A percentile compares a stretch with the other conserved stretches of the same genome.
These are phyloP conservation scores for Chlorella sorokiniana DNA, from an alignment of 139 green algal genomes.

Conservation along the genomic window DNA sequence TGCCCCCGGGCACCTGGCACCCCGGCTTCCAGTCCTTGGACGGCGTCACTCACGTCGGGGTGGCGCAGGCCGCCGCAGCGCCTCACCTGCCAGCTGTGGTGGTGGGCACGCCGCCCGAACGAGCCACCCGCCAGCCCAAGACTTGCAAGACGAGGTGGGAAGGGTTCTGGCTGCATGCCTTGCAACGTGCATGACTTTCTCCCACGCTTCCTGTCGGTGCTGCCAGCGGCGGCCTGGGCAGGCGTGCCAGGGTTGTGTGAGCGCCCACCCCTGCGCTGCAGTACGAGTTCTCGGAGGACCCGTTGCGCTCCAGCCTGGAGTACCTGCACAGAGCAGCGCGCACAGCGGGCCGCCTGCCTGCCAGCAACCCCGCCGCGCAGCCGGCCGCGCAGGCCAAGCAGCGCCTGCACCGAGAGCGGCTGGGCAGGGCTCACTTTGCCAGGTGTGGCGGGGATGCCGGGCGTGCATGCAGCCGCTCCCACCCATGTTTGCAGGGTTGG, in stretches of 20 bases:
- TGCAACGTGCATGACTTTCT: not conserved
- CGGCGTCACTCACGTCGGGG: slow-evolving; percentile 21
- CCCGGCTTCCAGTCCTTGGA: slow-evolving; percentile 6
- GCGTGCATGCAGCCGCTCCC: too few species aligned
- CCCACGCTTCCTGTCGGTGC: not conserved
- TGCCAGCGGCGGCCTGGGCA: not conserved
- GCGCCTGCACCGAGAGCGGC: slow-evolving; percentile 15
- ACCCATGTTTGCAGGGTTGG: too few species aligned
- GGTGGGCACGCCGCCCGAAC: slow-evolving; percentile 1
- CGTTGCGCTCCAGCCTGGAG: slow-evolving; percentile 14
- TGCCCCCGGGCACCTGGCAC: slow-evolving; percentile 29
- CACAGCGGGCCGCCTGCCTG: not conserved
- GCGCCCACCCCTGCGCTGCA: not conserved
- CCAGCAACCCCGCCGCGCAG: not conserved
- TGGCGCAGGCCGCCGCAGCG: not conserved
- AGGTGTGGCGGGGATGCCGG: too few species aligned
- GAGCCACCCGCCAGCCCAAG: not conserved
- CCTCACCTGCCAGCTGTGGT: not conserved
- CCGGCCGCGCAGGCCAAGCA: slow-evolving; percentile 10
- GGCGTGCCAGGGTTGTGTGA: too few species aligned
- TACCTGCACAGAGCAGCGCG: slow-evolving; percentile 21
- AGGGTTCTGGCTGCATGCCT: not conserved
- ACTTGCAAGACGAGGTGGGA: not conserved
- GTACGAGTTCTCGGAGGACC: slow-evolving; percentile 14
- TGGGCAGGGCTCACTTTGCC: slow-evolving; percentile 20